Conservation (phyloP, 306 rosid species). For the Delonix regia region DNA sequence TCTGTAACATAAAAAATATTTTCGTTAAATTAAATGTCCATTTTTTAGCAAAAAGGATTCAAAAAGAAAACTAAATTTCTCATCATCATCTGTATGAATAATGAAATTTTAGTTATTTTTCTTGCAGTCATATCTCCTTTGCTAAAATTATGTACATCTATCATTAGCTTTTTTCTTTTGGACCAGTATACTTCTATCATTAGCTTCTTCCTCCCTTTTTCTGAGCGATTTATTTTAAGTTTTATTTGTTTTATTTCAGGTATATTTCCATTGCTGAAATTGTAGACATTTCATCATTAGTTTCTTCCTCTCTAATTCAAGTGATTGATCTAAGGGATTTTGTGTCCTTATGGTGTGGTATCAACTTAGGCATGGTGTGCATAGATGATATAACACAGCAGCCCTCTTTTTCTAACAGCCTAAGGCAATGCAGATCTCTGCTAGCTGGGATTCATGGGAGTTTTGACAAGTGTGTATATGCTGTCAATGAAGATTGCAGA, state of each 20-base stretch:
- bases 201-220: conserved; percentile 46
- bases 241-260: conserved; percentile 45
- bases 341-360: conserved; percentile 68
- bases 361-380: conserved; percentile 60
- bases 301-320: conserved; percentile 58
- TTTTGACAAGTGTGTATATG: conserved; percentile 62
- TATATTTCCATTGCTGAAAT: conserved; percentile 80
- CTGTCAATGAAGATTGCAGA: conserved; percentile 75
- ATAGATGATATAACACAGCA: conserved; percentile 39
- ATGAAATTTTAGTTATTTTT: not conserved
- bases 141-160: conserved; percentile 53
- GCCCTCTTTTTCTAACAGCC: conserved; percentile 43
- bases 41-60: not conserved
- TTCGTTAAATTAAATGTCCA: conserved; percentile 5
- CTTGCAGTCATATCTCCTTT: conserved; percentile 58
- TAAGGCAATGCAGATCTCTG: conserved; percentile 71
- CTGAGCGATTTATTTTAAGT: conserved; percentile 50
- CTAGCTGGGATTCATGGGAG: conserved; percentile 58
- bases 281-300: conserved; percentile 59
- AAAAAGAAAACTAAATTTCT: not conserved
- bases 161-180: conserved; percentile 46
- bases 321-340: conserved; percentile 78
- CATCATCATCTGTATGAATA: not conserved
- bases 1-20: not conserved
- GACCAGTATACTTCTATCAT: too few species aligned